These are phyloP conservation scores for Exophiala phaeomuriformis DNA, from an alignment of 2,329 filamentous ascomycete species.

Conservation along the genomic window DNA sequence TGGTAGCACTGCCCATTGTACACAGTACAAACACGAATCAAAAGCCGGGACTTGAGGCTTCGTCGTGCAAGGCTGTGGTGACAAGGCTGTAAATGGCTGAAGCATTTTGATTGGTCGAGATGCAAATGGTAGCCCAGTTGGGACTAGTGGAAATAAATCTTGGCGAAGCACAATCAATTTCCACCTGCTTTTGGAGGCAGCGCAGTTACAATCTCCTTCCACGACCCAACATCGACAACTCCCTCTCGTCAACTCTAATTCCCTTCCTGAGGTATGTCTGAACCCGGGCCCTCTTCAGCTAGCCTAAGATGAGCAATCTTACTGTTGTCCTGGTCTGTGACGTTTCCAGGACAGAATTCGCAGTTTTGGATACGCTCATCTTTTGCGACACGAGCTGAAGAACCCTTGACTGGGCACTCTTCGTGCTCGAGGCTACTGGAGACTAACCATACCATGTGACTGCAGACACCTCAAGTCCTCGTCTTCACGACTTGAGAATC, in stretches of 20 bases:
- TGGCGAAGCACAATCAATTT: conserved; percentile 5
- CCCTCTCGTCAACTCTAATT: conserved; percentile 8
- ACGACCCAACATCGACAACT: conserved; percentile 15
- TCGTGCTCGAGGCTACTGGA: conserved; percentile 59
- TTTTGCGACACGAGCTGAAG: conserved; percentile 55
- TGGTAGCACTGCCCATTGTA: no score
- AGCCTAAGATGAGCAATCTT: conserved; percentile 27
- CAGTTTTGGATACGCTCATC: conserved; percentile 24
- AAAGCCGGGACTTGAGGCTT: no score
- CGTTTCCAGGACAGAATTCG: conserved; percentile 11
- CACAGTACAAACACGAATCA: no score
- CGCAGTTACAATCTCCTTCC: conserved; percentile 2
- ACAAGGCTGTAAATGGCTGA: neutral
- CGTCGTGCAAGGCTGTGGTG: neutral
- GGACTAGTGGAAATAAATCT: conserved; percentile 1
- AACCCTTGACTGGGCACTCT: conserved; percentile 64
- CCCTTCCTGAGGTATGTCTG: conserved; percentile 25
- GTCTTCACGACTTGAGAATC: conserved; percentile 46
- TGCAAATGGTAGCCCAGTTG: neutral
- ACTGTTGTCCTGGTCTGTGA: conserved; percentile 16
- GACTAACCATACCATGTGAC: conserved; percentile 46
- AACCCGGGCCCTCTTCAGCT: conserved; percentile 24
- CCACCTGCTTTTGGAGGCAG: neutral
- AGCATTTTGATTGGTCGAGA: neutral
- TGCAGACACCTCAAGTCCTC: conserved; percentile 54